Conservation (phyloP, 2,329 filamentous ascomycete species). For the Gyromitra esculenta region DNA sequence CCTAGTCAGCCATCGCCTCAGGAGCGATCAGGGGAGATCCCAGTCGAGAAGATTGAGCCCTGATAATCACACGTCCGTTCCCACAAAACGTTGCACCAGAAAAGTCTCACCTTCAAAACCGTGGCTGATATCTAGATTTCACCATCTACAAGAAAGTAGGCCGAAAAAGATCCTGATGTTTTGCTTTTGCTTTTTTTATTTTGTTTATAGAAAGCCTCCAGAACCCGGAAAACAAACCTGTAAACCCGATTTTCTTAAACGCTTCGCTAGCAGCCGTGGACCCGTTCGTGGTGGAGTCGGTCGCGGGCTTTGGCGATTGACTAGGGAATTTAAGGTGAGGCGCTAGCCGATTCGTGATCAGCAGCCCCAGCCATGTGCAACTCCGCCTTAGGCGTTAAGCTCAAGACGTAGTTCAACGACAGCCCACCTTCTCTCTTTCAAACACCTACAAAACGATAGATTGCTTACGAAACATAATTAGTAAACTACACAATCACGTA, state of each 20-base stretch:
- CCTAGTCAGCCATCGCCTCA: background rate
- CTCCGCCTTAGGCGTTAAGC: background rate
- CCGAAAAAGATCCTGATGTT: background rate
- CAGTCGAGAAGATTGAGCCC: background rate
- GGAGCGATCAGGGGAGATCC: slow-evolving; percentile 1
- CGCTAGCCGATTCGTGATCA: slow-evolving; percentile 11
- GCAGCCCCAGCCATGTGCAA: slow-evolving; percentile 4
- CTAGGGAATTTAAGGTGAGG: slow-evolving; percentile 11
- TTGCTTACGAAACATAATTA: background rate
- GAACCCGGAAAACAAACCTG: background rate
- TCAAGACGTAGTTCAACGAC: background rate
- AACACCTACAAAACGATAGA: background rate
- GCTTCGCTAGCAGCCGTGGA: slow-evolving; percentile 8
- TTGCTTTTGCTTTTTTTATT: background rate
- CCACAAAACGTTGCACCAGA: background rate
- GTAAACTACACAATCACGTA: background rate
- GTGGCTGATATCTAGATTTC: background rate
- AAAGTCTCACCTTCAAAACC: slow-evolving; percentile 10
- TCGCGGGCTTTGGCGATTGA: background rate
- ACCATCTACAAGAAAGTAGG: background rate
- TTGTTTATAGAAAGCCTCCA: background rate
- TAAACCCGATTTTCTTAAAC: background rate
- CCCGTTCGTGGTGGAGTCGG: slow-evolving; percentile 2
- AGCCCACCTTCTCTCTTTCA: background rate
- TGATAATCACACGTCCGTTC: background rate